These are phyloP conservation scores for Ophiostoma ips DNA, from an alignment of 2,329 filamentous ascomycete genomes.

Conservation along the genomic window DNA sequence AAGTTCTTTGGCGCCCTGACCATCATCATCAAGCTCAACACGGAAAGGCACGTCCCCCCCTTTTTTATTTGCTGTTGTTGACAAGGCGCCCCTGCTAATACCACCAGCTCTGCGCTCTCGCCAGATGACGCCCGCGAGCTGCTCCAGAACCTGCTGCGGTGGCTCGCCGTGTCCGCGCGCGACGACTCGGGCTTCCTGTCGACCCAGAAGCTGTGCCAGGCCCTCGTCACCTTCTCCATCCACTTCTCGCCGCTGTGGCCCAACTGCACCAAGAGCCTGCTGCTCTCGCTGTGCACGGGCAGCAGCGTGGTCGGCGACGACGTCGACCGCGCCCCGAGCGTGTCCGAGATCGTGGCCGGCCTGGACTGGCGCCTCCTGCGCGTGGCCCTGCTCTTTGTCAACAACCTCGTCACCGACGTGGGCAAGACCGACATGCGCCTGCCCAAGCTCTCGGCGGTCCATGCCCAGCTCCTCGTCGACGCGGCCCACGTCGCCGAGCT, in stretches of 20 bases:
- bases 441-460: slow-evolving; percentile 40
- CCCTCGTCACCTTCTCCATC: slow-evolving; percentile 60
- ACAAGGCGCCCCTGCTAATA: not conserved
- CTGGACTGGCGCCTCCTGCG: slow-evolving; percentile 38
- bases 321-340: slow-evolving; percentile 28
- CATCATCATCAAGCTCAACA: slow-evolving; percentile 86
- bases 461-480: slow-evolving; percentile 37
- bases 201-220: slow-evolving; percentile 61
- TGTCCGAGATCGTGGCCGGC: slow-evolving; percentile 29
- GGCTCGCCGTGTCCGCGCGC: slow-evolving; percentile 43
- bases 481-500: slow-evolving; percentile 34
- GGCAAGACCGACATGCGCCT: slow-evolving; percentile 52
- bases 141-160: slow-evolving; percentile 45
- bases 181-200: slow-evolving; percentile 45
- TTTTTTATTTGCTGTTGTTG: too few species aligned
- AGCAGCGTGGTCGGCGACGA: slow-evolving; percentile 32
- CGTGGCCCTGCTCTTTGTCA: slow-evolving; percentile 50
- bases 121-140: slow-evolving; percentile 45
- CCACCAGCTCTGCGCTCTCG: slow-evolving; percentile 32
- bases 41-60: slow-evolving; percentile 49
- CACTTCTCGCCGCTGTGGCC: slow-evolving; percentile 56
- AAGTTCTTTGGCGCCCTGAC: slow-evolving; percentile 90
- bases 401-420: slow-evolving; percentile 50
- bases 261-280: slow-evolving; percentile 49
- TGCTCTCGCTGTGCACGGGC: slow-evolving; percentile 40